Evolutionary conservation across 2,329 filamentous ascomycete species (phyloP), one percentile per base, ranked within the genome.

Genomic region (Fusarium sp.): DNA sequence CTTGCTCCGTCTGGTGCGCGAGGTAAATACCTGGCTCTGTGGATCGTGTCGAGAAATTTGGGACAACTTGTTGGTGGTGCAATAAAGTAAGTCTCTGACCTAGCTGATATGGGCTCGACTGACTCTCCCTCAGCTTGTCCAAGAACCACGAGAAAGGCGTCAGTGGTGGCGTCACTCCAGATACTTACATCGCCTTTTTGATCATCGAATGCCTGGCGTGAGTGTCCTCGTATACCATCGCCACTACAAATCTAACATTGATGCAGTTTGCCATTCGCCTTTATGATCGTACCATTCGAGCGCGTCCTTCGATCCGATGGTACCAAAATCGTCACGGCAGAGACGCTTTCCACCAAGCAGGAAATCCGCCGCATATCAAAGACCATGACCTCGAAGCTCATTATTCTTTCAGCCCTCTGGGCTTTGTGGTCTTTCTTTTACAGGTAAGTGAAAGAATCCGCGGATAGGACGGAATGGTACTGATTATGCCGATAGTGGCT

Each of bases 1-100:
- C 77, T 84, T 21, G 82, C 83, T 1, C 83, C 83, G 6, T 78
- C 82, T 1, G 77, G 80, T 22, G 78, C 82, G 19, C 81, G 83
- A 54, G 83, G 83, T 7, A 84, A 84, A 63, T 84, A 84, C 46
- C 50, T 84, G 5, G 59, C 59, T 1, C 19, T 62, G 2, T 62
- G 59, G 59, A 62, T 62, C 1, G 59, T 62, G 0, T 62, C 59
- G 0, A 49, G 59, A 22, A 62, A 62, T 6, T 15, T 62, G 2
- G 59, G 59, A 0, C 57, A 62, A 13, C 59, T 62, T 1, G 59
- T 62, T 7, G 59, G 59, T 3, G 59, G 59, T 1, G 59, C 59
- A 2, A 62, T 62, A 0, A 62, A 62, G 59, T 62, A 47, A 28
- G 47, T 24, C 10, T 31, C 28, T 31, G 10, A 5, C 5, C 28